Base-by-base conservation (phyloP, 805 yeast species). In the Diddensiella santjacobensis region DNA sequence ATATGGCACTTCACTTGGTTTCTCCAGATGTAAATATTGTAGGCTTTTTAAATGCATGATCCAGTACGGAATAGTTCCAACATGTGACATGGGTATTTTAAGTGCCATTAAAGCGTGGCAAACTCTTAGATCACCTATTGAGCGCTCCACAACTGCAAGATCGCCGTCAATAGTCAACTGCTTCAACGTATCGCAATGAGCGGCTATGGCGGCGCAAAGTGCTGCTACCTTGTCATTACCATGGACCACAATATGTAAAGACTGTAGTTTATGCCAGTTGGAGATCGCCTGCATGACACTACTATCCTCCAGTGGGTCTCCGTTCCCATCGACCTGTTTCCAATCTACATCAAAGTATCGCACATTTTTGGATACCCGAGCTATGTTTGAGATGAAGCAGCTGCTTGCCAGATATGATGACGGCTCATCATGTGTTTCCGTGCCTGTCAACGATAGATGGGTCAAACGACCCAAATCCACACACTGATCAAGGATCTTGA, bases 1-100 rank as follows among this genome's bases (percentile, higher is more conserved):
- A 37, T 51, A 50, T 6, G 48, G 37, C 13, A 35, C 37, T 65
- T 8, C 82, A 78, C 56, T 67, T 78, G 73, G 71, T 69, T 49
- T 87, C 78, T 44, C 70, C 68, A 3, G 95, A 87, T 65, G 75
- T 84, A 30, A 91, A 82, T 58, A 72, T 83, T 39, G 76, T 84
- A 2, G 68, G 65, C n/a, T 33, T n/a, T 22, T 44, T 19, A 46
- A 51, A 44, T 47, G 22, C 38, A 39, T 29, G 20, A n/a, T 30
- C 40, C 46, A 46, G 18, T 29, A 11, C 10, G 30, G 36, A 4
- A 22, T 20, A 22, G n/a, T 24, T 23, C 18, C 19, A 8, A 10
- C 24, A 30, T 10, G 23, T 18, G 22, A 18, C 31, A 22, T 29
- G 8, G 38, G 38, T 6, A 35, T 17, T 17, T 35, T 35, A 17